Conservation (phyloP, 306 rosid genomes). For the cucumber (Cucumis sativus) region Cucumber_9930_V3 NC_026661.2:14610501-14611000, state of each 20-base stretch:
- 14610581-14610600: too few relatives aligned
- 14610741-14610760: slow-evolving; percentile 9
- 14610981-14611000: not conserved
- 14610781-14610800: slow-evolving; percentile 8
- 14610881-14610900: slow-evolving; percentile 8
- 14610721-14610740: slow-evolving; percentile 13
- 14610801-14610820: slow-evolving; percentile 12
- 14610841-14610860: slow-evolving; percentile 11
- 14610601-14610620: not conserved
- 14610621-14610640: not conserved
- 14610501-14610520: not conserved
- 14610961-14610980: not conserved
- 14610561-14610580: too few relatives aligned
- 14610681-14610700: not conserved
- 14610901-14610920: not conserved
- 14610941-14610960: not conserved
- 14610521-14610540: not conserved
- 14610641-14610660: not conserved
- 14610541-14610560: not conserved
- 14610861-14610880: slow-evolving; percentile 12
- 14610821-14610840: slow-evolving; percentile 13
- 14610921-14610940: not conserved
- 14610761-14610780: slow-evolving; percentile 7
- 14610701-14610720: slow-evolving; percentile 3
- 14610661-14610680: not conserved